Evolutionary conservation across 2,329 filamentous ascomycete genomes (phyloP), one percentile per base, ranked within the genome.

Genomic region (Cladobotryum protrusum): DNA sequence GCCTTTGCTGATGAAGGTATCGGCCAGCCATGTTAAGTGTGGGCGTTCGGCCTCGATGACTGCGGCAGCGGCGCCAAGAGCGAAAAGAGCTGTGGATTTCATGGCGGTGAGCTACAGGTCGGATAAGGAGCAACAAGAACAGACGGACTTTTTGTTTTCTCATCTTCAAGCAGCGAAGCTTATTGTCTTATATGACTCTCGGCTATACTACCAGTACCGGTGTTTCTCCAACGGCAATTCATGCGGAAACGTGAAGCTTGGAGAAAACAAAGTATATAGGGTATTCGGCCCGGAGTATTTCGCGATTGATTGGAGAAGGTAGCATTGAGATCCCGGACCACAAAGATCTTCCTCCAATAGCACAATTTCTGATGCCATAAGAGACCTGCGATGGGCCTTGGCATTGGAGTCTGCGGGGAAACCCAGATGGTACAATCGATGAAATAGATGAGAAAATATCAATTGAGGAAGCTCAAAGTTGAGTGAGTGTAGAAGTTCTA

Each of bases 1-100:
- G 20, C 66, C 65, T 55, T 66, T 63, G 52, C 62, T 57, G 47
- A 77, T 71, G 56, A 75, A 73, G 2, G 75, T 77, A 47, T 74
- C 67, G 7, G 74, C 69, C 67, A 77, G 70, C 61, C 60, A 64
- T 9, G 57, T 49, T 0, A 69, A 59, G 43, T 68, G 68, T 12
- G 57, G n/a, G 15, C 36, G 24, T 41, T 35, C 12, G 6, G 32
- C 14, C 17, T 19, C n/a, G 9, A 18, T 24, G 24, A 36, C 32
- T 32, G 33, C 39, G 45, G 35, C 35, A 5, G 24, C 20, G 2
- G 42, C 42, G 14, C 20, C 42, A 15, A 44, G 14, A 8, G 42
- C 42, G 24, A 44, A 44, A 20, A 44, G 29, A 14, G 32, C 18
- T 32, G 18, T n/a, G 6, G 42, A 44, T 34, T 34, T 44, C 42